Percentiles rank a stretch among this genome's conserved stretches.
These are phyloP conservation scores for Phlegmacium glaucopus DNA, from an alignment of 768 basidiomycete species.

Conservation along the genomic window DNA sequence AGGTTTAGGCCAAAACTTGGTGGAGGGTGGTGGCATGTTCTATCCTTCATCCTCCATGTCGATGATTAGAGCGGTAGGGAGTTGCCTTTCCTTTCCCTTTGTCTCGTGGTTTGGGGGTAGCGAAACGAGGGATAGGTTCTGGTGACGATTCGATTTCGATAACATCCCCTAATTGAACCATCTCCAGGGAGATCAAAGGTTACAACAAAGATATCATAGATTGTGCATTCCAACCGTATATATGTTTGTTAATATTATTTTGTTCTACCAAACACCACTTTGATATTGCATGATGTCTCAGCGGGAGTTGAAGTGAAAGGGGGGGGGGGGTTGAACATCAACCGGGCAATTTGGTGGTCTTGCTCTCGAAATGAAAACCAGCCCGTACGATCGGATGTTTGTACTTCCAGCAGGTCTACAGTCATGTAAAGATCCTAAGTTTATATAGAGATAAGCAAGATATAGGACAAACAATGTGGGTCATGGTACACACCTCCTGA, in stretches of 20 bases:
- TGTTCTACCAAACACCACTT: too few species aligned
- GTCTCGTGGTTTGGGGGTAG: slow-evolving; percentile 2
- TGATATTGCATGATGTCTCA: too few species aligned
- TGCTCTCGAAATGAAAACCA: slow-evolving; percentile 75
- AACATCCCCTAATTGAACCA: neutral
- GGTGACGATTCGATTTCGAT: slow-evolving; percentile 14
- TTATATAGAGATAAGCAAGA: slow-evolving; percentile 68
- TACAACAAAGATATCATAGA: too few species aligned
- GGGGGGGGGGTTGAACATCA: too few species aligned
- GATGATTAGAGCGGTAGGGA: too few species aligned
- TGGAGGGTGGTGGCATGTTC: too few species aligned
- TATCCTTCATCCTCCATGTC: too few species aligned
- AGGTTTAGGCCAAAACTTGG: too few species aligned
- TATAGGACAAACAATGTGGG: neutral
- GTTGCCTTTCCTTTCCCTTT: slow-evolving; percentile 9
- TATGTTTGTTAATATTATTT: too few species aligned
- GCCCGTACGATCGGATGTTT: slow-evolving; percentile 73
- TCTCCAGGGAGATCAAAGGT: neutral
- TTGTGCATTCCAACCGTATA: too few species aligned
- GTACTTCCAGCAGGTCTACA: slow-evolving; percentile 77
- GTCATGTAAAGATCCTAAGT: slow-evolving; percentile 15
- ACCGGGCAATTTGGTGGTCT: too few species aligned
- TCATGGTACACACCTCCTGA: slow-evolving; percentile 54
- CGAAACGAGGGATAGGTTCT: slow-evolving; percentile 6
- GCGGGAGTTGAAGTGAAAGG: too few species aligned